Evolutionary conservation across 192 early-diverging fungal species (phyloP).

Genomic region (Umbelopsis ramanniana): DNA sequence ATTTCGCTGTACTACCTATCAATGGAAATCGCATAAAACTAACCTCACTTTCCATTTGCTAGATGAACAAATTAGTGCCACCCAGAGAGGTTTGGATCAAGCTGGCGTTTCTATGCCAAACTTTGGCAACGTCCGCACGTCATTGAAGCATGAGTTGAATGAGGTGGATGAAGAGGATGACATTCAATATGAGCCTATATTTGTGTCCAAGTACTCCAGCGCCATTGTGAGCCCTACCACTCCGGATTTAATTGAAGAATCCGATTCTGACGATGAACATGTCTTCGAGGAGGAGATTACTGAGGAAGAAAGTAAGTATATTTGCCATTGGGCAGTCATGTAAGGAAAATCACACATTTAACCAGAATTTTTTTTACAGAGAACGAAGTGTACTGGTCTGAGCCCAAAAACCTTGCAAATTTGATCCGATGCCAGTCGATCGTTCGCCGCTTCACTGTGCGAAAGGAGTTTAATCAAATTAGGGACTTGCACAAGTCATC

Average conservation of each 20-base stretch:
- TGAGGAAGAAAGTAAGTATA: constrained; percentile 33
- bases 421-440: constrained; percentile 31
- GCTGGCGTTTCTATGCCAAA: constrained; percentile 85
- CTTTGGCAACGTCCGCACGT: constrained; percentile 83
- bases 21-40: no score
- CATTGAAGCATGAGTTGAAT: constrained; percentile 58
- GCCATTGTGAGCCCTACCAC: constrained; percentile 6
- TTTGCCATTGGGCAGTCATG: not conserved
- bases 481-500: constrained; percentile 21
- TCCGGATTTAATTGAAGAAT: constrained; percentile 48
- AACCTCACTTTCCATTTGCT: constrained; percentile 25
- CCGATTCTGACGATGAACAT: constrained; percentile 34
- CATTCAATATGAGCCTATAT: constrained; percentile 9
- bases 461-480: constrained; percentile 19
- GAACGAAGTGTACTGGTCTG: constrained; percentile 28
- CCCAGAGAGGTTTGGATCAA: constrained; percentile 82
- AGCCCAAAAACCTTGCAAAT: constrained; percentile 7
- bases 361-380: constrained; percentile 10
- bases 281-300: constrained; percentile 42
- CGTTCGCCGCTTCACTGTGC: constrained; percentile 1
- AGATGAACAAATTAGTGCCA: constrained; percentile 75
- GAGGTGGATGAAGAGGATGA: constrained; percentile 39
- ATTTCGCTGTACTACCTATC: no score
- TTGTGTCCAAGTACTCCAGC: not conserved
- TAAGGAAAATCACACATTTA: not conserved